Evolutionary conservation across 768 basidiomycete genomes (phyloP).

Genomic region (Clavulina sp.): DNA sequence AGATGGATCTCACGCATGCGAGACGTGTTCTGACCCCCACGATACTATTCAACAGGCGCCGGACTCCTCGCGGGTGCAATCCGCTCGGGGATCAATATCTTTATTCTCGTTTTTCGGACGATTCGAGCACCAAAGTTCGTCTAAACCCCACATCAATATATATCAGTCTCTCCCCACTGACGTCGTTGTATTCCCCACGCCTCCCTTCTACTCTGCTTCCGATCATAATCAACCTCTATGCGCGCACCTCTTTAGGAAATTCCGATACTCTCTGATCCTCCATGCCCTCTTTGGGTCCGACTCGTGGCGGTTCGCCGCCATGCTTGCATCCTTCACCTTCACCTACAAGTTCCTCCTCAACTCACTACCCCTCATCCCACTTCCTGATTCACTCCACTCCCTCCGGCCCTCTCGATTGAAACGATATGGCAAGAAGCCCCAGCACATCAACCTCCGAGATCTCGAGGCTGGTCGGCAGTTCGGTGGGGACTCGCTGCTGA

Average conservation of each 20-base stretch:
- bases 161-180: not conserved
- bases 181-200: too few relatives aligned
- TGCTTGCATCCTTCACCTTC: constrained; percentile 63
- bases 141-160: not conserved
- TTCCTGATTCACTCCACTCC: constrained; percentile 12
- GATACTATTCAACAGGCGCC: constrained; percentile 38
- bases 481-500: not conserved
- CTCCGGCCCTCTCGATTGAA: not conserved
- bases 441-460: constrained; percentile 16
- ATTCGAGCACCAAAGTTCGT: constrained; percentile 47
- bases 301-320: constrained; percentile 67
- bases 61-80: constrained; percentile 65
- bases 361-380: constrained; percentile 52
- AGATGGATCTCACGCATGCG: not conserved
- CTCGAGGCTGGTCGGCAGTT: not conserved
- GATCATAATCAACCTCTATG: too few relatives aligned
- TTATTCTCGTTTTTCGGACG: constrained; percentile 58
- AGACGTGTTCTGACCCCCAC: not conserved
- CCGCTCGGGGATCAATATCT: constrained; percentile 65
- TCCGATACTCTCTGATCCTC: constrained; percentile 47
- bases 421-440: constrained; percentile 19
- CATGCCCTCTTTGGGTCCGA: constrained; percentile 75
- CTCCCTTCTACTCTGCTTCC: too few relatives aligned
- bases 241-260: constrained; percentile 33
- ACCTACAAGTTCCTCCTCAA: constrained; percentile 71